Base-by-base conservation (phyloP, 768 basidiomycete genomes). In the Lactarius evosmus region DNA sequence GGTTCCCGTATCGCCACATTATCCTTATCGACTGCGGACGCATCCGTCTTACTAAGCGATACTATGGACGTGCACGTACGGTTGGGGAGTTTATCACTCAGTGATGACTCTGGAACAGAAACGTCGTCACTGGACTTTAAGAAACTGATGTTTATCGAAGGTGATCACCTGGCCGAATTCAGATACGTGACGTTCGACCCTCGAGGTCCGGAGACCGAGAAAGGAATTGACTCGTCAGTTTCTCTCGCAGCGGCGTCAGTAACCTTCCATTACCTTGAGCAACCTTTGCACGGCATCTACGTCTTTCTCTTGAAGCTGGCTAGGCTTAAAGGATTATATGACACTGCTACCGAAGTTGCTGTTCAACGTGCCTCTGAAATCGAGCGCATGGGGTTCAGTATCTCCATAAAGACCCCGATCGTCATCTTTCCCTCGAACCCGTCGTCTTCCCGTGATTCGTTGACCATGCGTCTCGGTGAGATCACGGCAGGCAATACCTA, bases 381-480 rank as follows among this genome's bases (percentile, higher is more conserved):
- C n/a, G 88, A 91, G 69, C 84, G 87, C 57, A 95, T 98, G 91
- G 85, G 92, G 73, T 98, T 95, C 75, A 84, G 93, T 62, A 73
- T 98, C n/a, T 85, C 87, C 29, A 79, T 98, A 71, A 93, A 90
- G 75, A 89, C 95, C 0, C 97, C 97, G 0, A 98, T 99, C 68
- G 74, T 98, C 53, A 79, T 96, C 29, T 87, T 98, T 71, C 97
- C 97, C 12, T 82, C 85, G 8, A 80, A 89, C 70, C 78, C 87
- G 2, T 74, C 80, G 2, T 75, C 72, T 7, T 86, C 87, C 8
- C 78, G 75, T 14, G 92, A 98, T 74, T 77, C 81, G 30, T 78
- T 99, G 38, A 81, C 89, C 8, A 82, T 97, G 75, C 83, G 89
- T 57, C 84, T 99, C 0, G 97, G 97, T 46, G 91, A 96, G 75